Conservation (phyloP, 345 rosid species). For the Gossypium longicalyx region DNA sequence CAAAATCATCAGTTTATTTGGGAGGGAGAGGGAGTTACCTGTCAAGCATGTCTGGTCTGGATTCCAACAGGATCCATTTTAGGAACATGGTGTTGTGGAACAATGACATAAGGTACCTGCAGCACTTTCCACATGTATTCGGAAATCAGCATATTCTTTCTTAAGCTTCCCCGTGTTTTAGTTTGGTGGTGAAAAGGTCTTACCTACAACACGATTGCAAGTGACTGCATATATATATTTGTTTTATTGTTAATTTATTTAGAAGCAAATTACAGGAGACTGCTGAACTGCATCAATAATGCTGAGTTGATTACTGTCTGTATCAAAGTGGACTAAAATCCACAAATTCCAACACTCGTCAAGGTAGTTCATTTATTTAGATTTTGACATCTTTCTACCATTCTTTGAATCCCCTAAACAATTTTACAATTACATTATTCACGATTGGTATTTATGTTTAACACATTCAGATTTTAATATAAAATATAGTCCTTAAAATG, state of each 20-base stretch:
- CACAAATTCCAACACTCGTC: background rate
- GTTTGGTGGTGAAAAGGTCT: background rate
- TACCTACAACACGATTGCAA: background rate
- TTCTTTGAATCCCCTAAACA: background rate
- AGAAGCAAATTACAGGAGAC: background rate
- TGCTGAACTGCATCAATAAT: background rate
- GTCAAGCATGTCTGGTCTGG: constrained; percentile 1
- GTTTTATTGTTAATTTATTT: background rate
- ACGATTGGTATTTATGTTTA: too few species aligned
- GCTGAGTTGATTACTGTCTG: background rate
- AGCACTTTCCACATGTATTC: constrained; percentile 5
- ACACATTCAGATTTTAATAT: too few species aligned
- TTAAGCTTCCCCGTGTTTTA: background rate
- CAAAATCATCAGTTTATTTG: too few species aligned
- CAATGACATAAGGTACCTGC: background rate
- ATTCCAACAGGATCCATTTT: background rate
- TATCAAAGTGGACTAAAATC: background rate
- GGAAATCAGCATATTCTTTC: constrained; percentile 8
- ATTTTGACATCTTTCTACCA: background rate
- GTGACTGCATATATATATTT: background rate
- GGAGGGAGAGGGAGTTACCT: background rate
- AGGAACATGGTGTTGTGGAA: background rate
- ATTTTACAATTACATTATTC: too few species aligned
- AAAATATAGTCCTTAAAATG: too few species aligned
- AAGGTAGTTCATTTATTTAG: background rate